These are phyloP conservation scores for Nicotiana tabacum DNA, from an alignment of 257 asterid genomes.

Conservation along the genomic window DNA sequence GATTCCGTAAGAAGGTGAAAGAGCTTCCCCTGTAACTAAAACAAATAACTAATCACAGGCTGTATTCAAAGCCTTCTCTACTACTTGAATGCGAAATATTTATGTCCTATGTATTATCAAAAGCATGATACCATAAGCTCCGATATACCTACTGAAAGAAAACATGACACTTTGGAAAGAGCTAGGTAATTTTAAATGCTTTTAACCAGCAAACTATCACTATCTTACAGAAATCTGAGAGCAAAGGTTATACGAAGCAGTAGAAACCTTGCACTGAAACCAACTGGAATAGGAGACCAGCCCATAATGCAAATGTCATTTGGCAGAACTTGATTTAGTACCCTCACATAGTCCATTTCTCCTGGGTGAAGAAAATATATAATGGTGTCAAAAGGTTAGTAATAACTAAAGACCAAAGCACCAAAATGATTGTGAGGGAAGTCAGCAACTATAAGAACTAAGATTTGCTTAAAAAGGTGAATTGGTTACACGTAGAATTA, in stretches of 20 bases:
- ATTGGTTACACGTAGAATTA: too few species aligned
- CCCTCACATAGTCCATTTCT: conserved; percentile 78
- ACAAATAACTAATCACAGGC: not conserved
- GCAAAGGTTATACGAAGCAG: conserved; percentile 12
- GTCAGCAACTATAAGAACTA: too few species aligned
- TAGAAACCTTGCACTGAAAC: conserved; percentile 81
- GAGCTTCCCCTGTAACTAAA: not conserved
- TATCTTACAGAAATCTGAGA: not conserved
- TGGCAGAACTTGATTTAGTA: conserved; percentile 76
- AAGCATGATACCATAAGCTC: not conserved
- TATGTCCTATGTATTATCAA: not conserved
- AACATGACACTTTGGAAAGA: not conserved
- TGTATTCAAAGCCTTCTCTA: not conserved
- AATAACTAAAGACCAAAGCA: not conserved
- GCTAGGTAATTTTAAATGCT: not conserved
- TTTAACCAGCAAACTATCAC: conserved; percentile 1
- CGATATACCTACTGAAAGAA: not conserved
- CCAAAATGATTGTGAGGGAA: not conserved
- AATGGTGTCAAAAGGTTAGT: conserved; percentile 8
- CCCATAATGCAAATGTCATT: conserved; percentile 81
- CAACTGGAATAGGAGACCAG: conserved; percentile 86
- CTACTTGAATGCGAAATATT: not conserved
- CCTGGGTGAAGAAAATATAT: conserved; percentile 34
- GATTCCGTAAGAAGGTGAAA: not conserved
- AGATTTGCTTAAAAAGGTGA: too few species aligned